Percentiles rank a stretch among this genome's conserved stretches.
phyloP scores from a whole-genome alignment of 495 filamentous ascomycete species.

The Cenococcum geophilum region DNA sequence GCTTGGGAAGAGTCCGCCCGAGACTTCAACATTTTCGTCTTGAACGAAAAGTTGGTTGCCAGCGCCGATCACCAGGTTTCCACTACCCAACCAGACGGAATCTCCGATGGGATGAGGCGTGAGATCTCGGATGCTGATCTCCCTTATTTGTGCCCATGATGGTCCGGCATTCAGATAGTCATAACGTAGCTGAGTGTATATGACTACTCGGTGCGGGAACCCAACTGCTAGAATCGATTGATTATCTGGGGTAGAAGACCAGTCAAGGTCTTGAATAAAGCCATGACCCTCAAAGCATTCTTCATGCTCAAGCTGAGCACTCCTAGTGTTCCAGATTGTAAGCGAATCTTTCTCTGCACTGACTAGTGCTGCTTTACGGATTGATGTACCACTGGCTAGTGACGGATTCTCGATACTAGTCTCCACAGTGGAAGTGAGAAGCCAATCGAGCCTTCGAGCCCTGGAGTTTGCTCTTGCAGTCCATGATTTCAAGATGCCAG shows the following conservation, averaged over 20 bases:
- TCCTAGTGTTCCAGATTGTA: constrained; percentile 87
- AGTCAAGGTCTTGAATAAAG: constrained; percentile 80
- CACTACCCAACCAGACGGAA: constrained; percentile 80
- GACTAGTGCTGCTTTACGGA: constrained; percentile 80
- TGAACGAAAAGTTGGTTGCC: constrained; percentile 92
- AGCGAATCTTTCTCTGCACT: constrained; percentile 65
- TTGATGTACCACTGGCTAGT: constrained; percentile 77
- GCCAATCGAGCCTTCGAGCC: constrained; percentile 63
- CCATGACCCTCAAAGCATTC: constrained; percentile 67
- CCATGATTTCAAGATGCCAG: constrained; percentile 76
- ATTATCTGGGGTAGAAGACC: constrained; percentile 86
- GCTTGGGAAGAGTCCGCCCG: constrained; percentile 55
- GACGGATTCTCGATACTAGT: constrained; percentile 69
- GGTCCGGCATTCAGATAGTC: constrained; percentile 88
- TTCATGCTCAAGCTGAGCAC: constrained; percentile 73
- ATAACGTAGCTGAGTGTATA: constrained; percentile 88
- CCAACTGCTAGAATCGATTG: constrained; percentile 91
- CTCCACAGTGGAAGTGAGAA: constrained; percentile 74
- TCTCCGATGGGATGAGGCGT: constrained; percentile 92
- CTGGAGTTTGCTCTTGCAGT: constrained; percentile 65
- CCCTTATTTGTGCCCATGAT: constrained; percentile 78
- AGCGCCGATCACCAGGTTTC: constrained; percentile 76
- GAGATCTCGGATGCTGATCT: constrained; percentile 72
- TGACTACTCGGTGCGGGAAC: constrained; percentile 74
- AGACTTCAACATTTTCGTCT: constrained; percentile 63